Conservation (phyloP, 305 asterid genomes). For the Rubia balearica region DNA sequence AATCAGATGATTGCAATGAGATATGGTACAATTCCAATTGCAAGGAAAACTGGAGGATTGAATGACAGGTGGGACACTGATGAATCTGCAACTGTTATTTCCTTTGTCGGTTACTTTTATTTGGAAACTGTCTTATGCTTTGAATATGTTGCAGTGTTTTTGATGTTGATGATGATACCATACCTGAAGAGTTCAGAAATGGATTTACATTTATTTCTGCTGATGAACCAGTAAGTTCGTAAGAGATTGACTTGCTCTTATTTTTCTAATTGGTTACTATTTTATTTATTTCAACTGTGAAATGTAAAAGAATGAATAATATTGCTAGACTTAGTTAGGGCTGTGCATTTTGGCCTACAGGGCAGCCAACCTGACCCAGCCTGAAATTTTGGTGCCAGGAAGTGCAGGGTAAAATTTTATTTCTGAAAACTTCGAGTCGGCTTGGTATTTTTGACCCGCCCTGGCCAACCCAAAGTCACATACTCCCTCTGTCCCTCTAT, state of each 20-base stretch:
- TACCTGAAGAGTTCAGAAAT: conserved; percentile 76
- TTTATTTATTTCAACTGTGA: too few species aligned
- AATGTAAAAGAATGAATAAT: background rate
- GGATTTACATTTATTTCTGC: conserved; percentile 78
- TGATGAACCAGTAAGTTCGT: conserved; percentile 62
- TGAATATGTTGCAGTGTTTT: conserved; percentile 63
- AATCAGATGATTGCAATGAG: conserved; percentile 97
- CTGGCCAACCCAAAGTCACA: too few species aligned
- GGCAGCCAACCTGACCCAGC: too few species aligned
- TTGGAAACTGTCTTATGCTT: conserved; percentile 17
- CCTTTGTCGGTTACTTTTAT: background rate
- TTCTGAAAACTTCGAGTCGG: too few species aligned
- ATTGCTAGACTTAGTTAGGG: background rate
- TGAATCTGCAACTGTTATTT: conserved; percentile 9
- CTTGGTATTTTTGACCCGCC: too few species aligned
- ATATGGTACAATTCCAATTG: conserved; percentile 89
- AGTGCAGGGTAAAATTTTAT: too few species aligned
- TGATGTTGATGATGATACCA: conserved; percentile 68
- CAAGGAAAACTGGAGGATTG: conserved; percentile 90
- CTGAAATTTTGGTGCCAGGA: too few species aligned
- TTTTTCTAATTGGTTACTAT: background rate
- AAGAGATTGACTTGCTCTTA: conserved; percentile 1
- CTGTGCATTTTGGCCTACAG: too few species aligned
- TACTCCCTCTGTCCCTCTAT: too few species aligned
- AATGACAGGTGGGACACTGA: conserved; percentile 67